Evolutionary conservation across 2,329 filamentous ascomycete species (phyloP).

Genomic region (Berkeleyomyces basicola): DNA sequence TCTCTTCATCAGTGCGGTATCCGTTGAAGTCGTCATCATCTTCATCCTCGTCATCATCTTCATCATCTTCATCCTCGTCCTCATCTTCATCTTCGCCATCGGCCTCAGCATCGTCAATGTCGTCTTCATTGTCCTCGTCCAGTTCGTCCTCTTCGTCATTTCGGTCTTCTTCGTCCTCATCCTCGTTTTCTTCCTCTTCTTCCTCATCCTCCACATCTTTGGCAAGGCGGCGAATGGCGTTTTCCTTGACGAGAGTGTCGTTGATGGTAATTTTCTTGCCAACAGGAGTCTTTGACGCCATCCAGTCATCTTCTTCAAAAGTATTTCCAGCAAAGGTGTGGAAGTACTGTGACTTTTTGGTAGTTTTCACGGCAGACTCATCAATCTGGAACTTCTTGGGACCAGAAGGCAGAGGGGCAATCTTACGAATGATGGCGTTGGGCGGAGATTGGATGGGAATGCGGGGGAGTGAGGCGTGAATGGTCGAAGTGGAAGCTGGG

Average conservation of each 20-base stretch:
- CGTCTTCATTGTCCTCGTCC: slow-evolving; percentile 33
- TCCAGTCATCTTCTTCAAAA: slow-evolving; percentile 80
- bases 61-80: slow-evolving; percentile 35
- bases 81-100: slow-evolving; percentile 36
- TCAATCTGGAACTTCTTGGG: slow-evolving; percentile 13
- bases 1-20: slow-evolving; percentile 58
- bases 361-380: slow-evolving; percentile 8
- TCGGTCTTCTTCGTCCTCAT: slow-evolving; percentile 30
- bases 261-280: slow-evolving; percentile 65
- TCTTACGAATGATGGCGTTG: neutral
- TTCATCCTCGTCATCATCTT: slow-evolving; percentile 51
- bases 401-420: slow-evolving; percentile 6
- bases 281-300: slow-evolving; percentile 49
- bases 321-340: slow-evolving; percentile 83
- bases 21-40: slow-evolving; percentile 43
- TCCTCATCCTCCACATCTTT: slow-evolving; percentile 88
- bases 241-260: slow-evolving; percentile 82
- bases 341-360: slow-evolving; percentile 46
- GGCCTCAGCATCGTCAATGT: slow-evolving; percentile 35
- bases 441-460: slow-evolving; percentile 7
- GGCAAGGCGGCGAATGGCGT: slow-evolving; percentile 66
- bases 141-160: slow-evolving; percentile 34
- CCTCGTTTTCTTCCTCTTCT: slow-evolving; percentile 48
- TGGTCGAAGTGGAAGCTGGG: slow-evolving; percentile 10
- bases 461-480: slow-evolving; percentile 3